Evolutionary conservation across 2,329 filamentous ascomycete species (phyloP).

Genomic region (Fusarium longipes): DNA sequence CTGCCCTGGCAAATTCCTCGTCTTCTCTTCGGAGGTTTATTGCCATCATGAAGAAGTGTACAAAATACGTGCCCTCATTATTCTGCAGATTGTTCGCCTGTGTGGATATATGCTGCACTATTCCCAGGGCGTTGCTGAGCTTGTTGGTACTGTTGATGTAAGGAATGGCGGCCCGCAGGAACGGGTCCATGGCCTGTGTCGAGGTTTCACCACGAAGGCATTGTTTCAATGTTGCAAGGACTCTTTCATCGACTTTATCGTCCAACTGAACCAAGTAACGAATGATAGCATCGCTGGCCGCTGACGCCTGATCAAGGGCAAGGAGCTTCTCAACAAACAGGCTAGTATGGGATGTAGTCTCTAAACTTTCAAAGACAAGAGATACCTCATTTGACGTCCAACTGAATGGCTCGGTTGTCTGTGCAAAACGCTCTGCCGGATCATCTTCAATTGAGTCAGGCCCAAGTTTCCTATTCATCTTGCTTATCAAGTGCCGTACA

Average conservation of each 20-base stretch:
- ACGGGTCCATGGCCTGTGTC: constrained; percentile 62
- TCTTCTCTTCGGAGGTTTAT: constrained; percentile 47
- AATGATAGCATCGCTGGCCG: constrained; percentile 67
- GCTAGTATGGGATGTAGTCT: constrained; percentile 50
- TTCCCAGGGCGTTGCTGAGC: constrained; percentile 49
- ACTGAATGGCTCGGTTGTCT: constrained; percentile 52
- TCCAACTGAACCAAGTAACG: constrained; percentile 65
- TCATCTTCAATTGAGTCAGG: constrained; percentile 54
- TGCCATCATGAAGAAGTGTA: constrained; percentile 56
- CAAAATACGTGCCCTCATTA: constrained; percentile 61
- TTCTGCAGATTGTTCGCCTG: constrained; percentile 60
- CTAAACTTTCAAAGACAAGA: constrained; percentile 56
- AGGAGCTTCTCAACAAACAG: constrained; percentile 76
- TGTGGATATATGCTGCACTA: constrained; percentile 57
- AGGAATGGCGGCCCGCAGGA: constrained; percentile 65
- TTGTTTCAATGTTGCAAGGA: constrained; percentile 65
- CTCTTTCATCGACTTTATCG: constrained; percentile 60
- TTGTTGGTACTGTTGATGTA: constrained; percentile 62
- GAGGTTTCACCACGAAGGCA: constrained; percentile 62
- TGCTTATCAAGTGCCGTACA: constrained; percentile 58
- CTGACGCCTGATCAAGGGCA: constrained; percentile 66
- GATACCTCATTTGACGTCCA: constrained; percentile 61
- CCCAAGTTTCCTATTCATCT: constrained; percentile 55
- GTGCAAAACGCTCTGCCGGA: constrained; percentile 54
- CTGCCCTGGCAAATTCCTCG: constrained; percentile 33